phyloP scores from a whole-genome alignment of 192 early-diverging fungal species.

The Gigaspora rosea region DNA sequence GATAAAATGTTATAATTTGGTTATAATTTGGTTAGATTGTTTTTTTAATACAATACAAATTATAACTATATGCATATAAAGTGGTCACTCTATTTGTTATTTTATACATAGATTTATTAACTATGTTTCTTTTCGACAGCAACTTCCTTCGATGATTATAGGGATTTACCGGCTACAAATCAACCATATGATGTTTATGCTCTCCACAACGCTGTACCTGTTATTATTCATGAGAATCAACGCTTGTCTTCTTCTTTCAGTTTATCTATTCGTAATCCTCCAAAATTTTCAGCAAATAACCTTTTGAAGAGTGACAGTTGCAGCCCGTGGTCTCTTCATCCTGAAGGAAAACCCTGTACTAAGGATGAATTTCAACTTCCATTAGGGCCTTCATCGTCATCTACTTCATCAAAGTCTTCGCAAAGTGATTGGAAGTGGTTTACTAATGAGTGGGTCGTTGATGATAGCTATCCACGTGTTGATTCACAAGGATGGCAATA shows the following conservation, averaged over 20 bases:
- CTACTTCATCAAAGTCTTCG: conserved; percentile 22
- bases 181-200: conserved; percentile 46
- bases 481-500: conserved; percentile 79
- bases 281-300: conserved; percentile 52
- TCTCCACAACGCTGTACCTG: conserved; percentile 59
- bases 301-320: conserved; percentile 56
- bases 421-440: conserved; percentile 73
- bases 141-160: background rate
- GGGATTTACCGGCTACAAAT: conserved; percentile 33
- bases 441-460: conserved; percentile 77
- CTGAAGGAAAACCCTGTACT: conserved; percentile 51
- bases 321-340: conserved; percentile 59
- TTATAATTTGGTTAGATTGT: background rate
- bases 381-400: conserved; percentile 19
- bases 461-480: conserved; percentile 56
- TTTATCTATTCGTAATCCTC: conserved; percentile 43
- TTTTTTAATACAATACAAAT: background rate
- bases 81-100: too few relatives aligned
- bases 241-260: conserved; percentile 53
- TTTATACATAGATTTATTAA: too few relatives aligned
- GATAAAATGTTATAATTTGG: too few relatives aligned
- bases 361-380: conserved; percentile 61
- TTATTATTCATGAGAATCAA: conserved; percentile 72
- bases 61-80: too few relatives aligned
- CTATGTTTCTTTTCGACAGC: background rate